phyloP scores from a whole-genome alignment of 345 rosid species.

The Camelina neglecta region DNA sequence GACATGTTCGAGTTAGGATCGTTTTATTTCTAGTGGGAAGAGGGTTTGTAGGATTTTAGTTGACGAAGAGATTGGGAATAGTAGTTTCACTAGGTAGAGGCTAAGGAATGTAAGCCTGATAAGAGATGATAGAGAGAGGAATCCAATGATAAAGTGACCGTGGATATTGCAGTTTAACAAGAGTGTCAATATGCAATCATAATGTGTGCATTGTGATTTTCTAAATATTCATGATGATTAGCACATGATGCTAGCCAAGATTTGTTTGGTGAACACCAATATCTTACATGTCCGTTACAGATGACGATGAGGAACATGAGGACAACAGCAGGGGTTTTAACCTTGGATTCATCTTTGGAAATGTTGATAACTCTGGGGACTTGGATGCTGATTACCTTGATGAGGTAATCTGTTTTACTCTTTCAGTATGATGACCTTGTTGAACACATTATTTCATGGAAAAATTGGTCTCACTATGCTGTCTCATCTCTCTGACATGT shows the following conservation, averaged over 20 bases:
- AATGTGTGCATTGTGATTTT: not conserved
- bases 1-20: constrained; percentile 19
- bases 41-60: constrained; percentile 16
- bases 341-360: constrained; percentile 95
- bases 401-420: constrained; percentile 57
- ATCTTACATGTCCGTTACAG: constrained; percentile 40
- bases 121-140: constrained; percentile 14
- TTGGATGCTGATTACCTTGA: constrained; percentile 98
- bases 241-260: not conserved
- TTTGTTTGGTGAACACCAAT: constrained; percentile 22
- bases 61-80: constrained; percentile 1
- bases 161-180: not conserved
- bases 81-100: constrained; percentile 14
- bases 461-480: constrained; percentile 4
- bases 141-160: not conserved
- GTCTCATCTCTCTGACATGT: constrained; percentile 18
- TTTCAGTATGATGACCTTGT: constrained; percentile 19
- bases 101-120: not conserved
- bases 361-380: constrained; percentile 94
- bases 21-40: not conserved
- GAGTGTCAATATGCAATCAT: not conserved
- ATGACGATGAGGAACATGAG: constrained; percentile 84
- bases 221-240: not conserved
- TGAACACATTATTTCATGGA: not conserved
- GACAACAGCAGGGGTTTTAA: constrained; percentile 75